Percentiles rank a stretch among this genome's conserved stretches.
phyloP scores from a whole-genome alignment of 768 basidiomycete genomes.

The Lactarius sp. region DNA sequence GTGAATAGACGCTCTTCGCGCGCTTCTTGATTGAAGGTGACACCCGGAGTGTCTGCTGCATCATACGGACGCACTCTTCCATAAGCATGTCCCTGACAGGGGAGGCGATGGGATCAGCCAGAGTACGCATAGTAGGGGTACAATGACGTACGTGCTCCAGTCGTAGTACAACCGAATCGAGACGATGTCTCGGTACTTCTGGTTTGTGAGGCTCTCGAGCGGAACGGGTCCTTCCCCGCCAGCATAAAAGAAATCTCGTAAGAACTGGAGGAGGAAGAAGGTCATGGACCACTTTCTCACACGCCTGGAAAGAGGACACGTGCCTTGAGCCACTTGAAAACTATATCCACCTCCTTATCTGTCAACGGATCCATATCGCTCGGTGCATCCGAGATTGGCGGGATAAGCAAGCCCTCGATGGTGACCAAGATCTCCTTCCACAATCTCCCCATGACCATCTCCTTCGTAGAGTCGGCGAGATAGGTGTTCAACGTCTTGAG shows the following conservation, averaged over 20 bases:
- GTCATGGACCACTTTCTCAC: neutral
- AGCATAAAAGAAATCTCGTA: constrained; percentile 93
- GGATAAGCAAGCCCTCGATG: constrained; percentile 85
- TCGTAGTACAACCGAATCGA: constrained; percentile 95
- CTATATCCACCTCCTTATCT: constrained; percentile 96
- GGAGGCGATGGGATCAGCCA: constrained; percentile 20
- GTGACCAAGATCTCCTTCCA: constrained; percentile 94
- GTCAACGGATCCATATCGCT: constrained; percentile 89
- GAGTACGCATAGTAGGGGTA: neutral
- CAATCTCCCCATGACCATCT: constrained; percentile 86
- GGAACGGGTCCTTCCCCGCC: constrained; percentile 90
- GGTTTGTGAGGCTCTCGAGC: constrained; percentile 81
- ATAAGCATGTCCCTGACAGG: constrained; percentile 64
- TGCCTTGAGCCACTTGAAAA: constrained; percentile 98
- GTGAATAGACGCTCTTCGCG: constrained; percentile 87
- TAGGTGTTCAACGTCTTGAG: constrained; percentile 87
- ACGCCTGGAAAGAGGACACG: constrained; percentile 13
- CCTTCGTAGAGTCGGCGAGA: constrained; percentile 76
- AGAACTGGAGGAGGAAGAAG: constrained; percentile 50
- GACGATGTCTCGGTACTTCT: constrained; percentile 88
- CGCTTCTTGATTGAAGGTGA: constrained; percentile 79
- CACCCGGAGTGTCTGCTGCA: constrained; percentile 79
- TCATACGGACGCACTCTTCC: constrained; percentile 94
- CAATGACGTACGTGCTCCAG: constrained; percentile 72
- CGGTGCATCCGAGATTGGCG: constrained; percentile 77